Base-by-base conservation (phyloP, 2,329 filamentous ascomycete genomes). In the Rhinocladiella similis region DNA sequence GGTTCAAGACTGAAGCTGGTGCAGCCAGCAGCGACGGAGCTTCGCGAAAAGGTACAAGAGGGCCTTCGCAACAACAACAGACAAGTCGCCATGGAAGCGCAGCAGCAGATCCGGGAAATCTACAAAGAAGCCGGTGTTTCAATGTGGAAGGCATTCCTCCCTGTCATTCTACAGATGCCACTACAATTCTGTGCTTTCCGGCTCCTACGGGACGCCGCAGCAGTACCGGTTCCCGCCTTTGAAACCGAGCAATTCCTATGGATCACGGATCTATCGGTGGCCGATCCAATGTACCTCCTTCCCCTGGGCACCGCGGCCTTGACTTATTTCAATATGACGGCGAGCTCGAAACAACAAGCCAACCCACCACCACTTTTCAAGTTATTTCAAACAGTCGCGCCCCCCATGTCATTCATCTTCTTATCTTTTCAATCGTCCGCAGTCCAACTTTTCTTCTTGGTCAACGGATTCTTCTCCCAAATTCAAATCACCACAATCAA, bases 101-200 rank as follows among this genome's bases (percentile, higher is more conserved):
- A 76, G 53, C 63, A 71, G 9, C 77, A 84, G 64, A 71, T 89
- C 47, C 64, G 65, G 20, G 63, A 72, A 6, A 69, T 90, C 38
- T 77, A 84, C 64, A 76, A 77, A 33, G 68, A 74, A 5, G 75
- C 82, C 7, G 88, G 85, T 12, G 75, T 88, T 47, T 80, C 76
- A 33, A 61, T 74, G 2, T 73, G 69, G 63, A 79, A 77, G 60
- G 74, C 78, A 16, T 75, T 87, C 19, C 60, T 82, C 9, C 84
- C 84, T 6, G 71, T 89, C 61, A 20, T 86, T 25, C 70, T 75
- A 1, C 85, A 89, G 66, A 73, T 88, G 12, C 86, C 91, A 4
- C 78, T 96, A 62, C 89, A 88, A 59, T 91, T 85, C 71, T 91
- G 91, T 66, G 86, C 88, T 57, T 97, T 93, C 79, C 84, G 89